A percentile compares a stretch with the other conserved stretches of the same genome.
These are phyloP conservation scores for Tympanopsis confertula DNA, from an alignment of 2,329 filamentous ascomycete genomes.

Conservation along the genomic window DNA sequence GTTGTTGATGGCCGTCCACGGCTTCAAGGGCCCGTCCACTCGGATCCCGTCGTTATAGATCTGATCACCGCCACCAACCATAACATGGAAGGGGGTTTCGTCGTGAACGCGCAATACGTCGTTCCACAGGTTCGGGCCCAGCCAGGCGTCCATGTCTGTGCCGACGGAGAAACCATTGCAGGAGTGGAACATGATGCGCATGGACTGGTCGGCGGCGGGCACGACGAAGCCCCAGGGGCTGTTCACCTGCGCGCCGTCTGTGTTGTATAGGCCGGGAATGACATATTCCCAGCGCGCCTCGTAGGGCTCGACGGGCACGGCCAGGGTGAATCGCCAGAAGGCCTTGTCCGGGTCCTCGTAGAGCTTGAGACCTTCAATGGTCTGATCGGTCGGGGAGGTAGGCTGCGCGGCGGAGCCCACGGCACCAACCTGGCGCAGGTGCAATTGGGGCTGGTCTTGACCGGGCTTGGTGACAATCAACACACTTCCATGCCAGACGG, in stretches of 20 bases:
- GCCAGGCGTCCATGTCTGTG: slow-evolving; percentile 75
- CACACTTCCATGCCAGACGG: slow-evolving; percentile 65
- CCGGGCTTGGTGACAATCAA: slow-evolving; percentile 70
- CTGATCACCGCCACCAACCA: slow-evolving; percentile 88
- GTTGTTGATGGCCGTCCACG: slow-evolving; percentile 76
- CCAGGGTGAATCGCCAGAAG: slow-evolving; percentile 85
- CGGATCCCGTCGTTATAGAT: slow-evolving; percentile 93
- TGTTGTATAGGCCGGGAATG: slow-evolving; percentile 53
- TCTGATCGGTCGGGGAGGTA: slow-evolving; percentile 23
- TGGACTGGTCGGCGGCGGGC: slow-evolving; percentile 69
- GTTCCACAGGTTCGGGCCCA: slow-evolving; percentile 87
- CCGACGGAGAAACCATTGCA: slow-evolving; percentile 93
- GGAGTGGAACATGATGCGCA: slow-evolving; percentile 98
- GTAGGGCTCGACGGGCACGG: slow-evolving; percentile 57
- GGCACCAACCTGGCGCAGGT: slow-evolving; percentile 39
- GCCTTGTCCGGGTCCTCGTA: slow-evolving; percentile 60
- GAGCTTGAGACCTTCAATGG: slow-evolving; percentile 45
- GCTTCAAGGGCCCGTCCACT: slow-evolving; percentile 64
- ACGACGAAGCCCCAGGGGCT: slow-evolving; percentile 68
- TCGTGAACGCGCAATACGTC: slow-evolving; percentile 78
- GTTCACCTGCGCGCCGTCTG: slow-evolving; percentile 42
- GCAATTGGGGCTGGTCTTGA: slow-evolving; percentile 45
- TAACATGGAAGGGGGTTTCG: slow-evolving; percentile 79
- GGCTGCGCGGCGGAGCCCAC: slow-evolving; percentile 17
- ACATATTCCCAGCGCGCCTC: slow-evolving; percentile 70